Conservation (phyloP, 2,329 filamentous ascomycete species). For the Aspergillus sp. region DNA sequence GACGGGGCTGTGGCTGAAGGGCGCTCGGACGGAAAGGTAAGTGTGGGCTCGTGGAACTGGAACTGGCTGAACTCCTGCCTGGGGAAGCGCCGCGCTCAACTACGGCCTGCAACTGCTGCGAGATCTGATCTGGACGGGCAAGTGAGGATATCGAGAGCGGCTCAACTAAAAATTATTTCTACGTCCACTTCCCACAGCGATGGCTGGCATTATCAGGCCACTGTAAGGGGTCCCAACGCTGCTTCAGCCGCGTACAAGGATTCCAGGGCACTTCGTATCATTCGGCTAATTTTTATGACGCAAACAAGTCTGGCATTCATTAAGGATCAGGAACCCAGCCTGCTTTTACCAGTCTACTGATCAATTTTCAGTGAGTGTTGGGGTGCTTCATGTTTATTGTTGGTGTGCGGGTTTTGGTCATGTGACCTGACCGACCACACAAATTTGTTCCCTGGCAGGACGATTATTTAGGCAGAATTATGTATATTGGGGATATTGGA, state of each 20-base stretch:
- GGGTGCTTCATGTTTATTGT: not conserved
- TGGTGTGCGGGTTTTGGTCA: not conserved
- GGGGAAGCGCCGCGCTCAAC: constrained; percentile 1
- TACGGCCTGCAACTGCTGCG: not conserved
- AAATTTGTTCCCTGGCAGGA: too few relatives aligned
- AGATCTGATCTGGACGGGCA: not conserved
- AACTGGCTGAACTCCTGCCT: not conserved
- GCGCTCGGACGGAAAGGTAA: constrained; percentile 19
- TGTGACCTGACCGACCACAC: not conserved
- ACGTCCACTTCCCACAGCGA: not conserved
- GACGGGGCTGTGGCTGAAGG: constrained; percentile 18
- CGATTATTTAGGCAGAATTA: too few relatives aligned
- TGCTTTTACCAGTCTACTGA: not conserved
- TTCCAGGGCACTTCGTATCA: too few relatives aligned
- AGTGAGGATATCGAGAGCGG: not conserved
- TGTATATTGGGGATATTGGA: too few relatives aligned
- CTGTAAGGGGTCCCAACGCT: not conserved
- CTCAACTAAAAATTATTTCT: not conserved
- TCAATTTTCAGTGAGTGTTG: too few relatives aligned
- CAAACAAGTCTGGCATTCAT: not conserved
- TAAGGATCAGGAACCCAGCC: not conserved
- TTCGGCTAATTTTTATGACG: too few relatives aligned
- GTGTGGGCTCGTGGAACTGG: constrained; percentile 9
- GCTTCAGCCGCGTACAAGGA: too few relatives aligned
- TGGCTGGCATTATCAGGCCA: not conserved